Evolutionary conservation across 768 basidiomycete species (phyloP).

Genomic region (Lactarius trivialis): DNA sequence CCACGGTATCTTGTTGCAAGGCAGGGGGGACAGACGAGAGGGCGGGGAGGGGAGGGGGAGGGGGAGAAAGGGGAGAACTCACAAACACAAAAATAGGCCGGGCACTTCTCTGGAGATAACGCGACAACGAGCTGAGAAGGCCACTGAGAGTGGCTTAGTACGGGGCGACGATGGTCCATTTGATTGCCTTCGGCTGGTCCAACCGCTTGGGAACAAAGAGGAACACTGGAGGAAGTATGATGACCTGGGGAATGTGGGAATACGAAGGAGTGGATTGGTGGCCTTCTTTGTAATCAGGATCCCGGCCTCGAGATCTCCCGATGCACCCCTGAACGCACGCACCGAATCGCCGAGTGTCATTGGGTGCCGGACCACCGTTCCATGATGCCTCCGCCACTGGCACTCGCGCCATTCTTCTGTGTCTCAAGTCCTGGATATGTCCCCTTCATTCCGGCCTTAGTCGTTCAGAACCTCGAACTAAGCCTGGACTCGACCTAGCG

Average conservation of each 20-base stretch:
- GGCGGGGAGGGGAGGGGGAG: too few relatives aligned
- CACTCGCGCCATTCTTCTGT: too few relatives aligned
- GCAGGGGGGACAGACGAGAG: not conserved
- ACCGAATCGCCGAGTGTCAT: too few relatives aligned
- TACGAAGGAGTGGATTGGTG: not conserved
- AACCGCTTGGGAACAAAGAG: not conserved
- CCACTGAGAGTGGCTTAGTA: not conserved
- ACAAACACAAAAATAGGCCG: not conserved
- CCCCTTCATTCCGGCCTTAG: slow-evolving; percentile 29
- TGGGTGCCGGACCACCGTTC: too few relatives aligned
- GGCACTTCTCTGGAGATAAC: not conserved
- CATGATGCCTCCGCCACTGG: too few relatives aligned
- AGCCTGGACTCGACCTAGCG: slow-evolving; percentile 65
- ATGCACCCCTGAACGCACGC: too few relatives aligned
- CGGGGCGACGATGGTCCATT: not conserved
- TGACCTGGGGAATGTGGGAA: not conserved
- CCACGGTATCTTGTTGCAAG: not conserved
- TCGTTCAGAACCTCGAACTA: slow-evolving; percentile 69
- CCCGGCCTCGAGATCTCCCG: too few relatives aligned
- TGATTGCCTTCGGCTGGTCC: not conserved
- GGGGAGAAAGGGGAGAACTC: not conserved
- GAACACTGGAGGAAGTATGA: not conserved
- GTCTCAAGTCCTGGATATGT: too few relatives aligned
- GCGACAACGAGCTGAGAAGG: not conserved
- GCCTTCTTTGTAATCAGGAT: too few relatives aligned